Evolutionary conservation across 352 stramenopile genomes (phyloP).

Genomic region (Thraustochytrium sp.): DNA sequence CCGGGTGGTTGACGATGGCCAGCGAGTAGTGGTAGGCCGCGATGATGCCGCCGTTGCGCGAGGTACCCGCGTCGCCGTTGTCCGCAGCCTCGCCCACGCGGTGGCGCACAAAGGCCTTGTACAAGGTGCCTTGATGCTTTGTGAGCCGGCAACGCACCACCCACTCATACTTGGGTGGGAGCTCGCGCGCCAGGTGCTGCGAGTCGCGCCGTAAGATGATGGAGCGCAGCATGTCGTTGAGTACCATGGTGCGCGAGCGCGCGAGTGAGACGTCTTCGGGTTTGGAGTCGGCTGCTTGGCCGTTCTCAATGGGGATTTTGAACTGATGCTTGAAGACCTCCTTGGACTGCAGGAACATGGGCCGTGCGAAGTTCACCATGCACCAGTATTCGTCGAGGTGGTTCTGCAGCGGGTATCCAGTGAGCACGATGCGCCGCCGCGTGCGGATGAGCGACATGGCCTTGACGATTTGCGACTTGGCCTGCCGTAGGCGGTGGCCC

Average conservation of each 20-base stretch:
- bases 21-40: conserved; percentile 74
- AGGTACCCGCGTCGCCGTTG: conserved; percentile 49
- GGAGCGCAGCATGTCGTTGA: conserved; percentile 70
- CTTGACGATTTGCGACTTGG: conserved; percentile 80
- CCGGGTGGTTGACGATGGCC: conserved; percentile 76
- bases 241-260: conserved; percentile 64
- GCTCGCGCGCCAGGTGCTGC: conserved; percentile 68
- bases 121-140: conserved; percentile 64
- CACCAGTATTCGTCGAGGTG: conserved; percentile 87
- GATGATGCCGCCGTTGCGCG: conserved; percentile 64
- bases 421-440: conserved; percentile 81
- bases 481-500: conserved; percentile 74
- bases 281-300: conserved; percentile 68
- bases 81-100: conserved; percentile 47
- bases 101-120: conserved; percentile 62
- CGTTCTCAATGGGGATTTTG: conserved; percentile 77
- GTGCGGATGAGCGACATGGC: conserved; percentile 69
- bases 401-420: conserved; percentile 90
- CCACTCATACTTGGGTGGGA: conserved; percentile 78
- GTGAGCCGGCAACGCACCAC: conserved; percentile 73
- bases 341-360: conserved; percentile 66
- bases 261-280: conserved; percentile 64
- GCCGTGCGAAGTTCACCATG: conserved; percentile 79
- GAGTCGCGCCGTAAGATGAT: conserved; percentile 74
- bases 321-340: conserved; percentile 82